Evolutionary conservation across 1,284 basidiomycete species (phyloP), one percentile per base, ranked within the genome.

Genomic region (Boletus chippewaensis): DNA sequence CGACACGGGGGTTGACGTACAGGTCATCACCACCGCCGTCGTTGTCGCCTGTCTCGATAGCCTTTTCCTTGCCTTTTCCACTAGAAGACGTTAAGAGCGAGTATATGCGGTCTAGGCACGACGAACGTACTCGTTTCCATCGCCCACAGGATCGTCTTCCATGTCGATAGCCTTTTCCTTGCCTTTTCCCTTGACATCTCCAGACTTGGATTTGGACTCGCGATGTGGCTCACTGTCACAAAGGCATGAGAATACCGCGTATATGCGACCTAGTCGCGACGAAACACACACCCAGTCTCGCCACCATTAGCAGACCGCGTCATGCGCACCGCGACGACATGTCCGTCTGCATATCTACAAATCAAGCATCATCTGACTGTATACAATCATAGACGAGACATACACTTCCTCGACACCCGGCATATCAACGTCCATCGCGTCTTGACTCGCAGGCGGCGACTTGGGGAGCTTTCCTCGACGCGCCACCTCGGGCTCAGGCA

Each of bases 221-320:
- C 2, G 12, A 4, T 11, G 31, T 3, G 10, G 31, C 7, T 10
- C 10, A 22, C 22, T 22, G 22, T 22, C 22, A 22, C 22, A 22
- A 22, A 6, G 22, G 22, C 22, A 22, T 22, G 1, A 22, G 22
- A 4, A 22, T 22, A 22, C 22, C 22, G 5, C 22, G 22, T 22
- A 22, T 5, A 22, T 22, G 4, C 22, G 22, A 11, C 32, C 7
- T 2, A 26, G 9, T 22, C 16, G 10, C 22, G n/a, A 26, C 4
- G 3, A 7, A 4, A 58, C 28, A 55, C 24, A 2, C 40, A 58
- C 55, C 7, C 6, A 10, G 31, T 2, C 8, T 43, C 18, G 12
- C 13, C 31, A 6, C 13, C 24, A 0, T 28, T 28, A 4, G n/a
- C 2, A 20, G 28, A 22, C 6, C 16, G 36, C 20, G 16, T 29